Conservation (phyloP, 805 yeast genomes). For the Ogataea pilisensis region DNA sequence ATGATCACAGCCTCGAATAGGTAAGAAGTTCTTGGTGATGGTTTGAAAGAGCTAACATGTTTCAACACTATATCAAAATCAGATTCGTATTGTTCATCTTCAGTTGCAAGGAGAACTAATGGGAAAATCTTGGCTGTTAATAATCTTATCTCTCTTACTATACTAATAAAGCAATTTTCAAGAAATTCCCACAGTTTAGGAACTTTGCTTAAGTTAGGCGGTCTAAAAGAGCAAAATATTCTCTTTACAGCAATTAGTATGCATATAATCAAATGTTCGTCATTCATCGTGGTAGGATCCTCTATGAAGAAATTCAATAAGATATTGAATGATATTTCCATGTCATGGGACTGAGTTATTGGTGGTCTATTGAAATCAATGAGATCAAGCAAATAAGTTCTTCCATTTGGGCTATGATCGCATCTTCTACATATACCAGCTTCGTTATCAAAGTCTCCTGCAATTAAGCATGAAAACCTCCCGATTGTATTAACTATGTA, state of each 20-base stretch:
- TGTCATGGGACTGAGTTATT: slow-evolving; percentile 12
- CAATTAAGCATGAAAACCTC: slow-evolving; percentile 38
- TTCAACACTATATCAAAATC: slow-evolving; percentile 44
- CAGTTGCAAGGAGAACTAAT: slow-evolving; percentile 40
- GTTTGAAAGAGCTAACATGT: slow-evolving; percentile 38
- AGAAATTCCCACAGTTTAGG: slow-evolving; percentile 38
- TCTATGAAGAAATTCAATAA: slow-evolving; percentile 24
- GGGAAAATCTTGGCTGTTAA: slow-evolving; percentile 52
- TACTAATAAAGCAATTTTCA: slow-evolving; percentile 34
- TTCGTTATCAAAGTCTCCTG: slow-evolving; percentile 32
- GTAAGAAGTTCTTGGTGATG: slow-evolving; percentile 31
- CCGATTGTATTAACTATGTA: slow-evolving; percentile 38
- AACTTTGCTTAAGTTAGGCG: slow-evolving; percentile 35
- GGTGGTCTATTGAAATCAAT: slow-evolving; percentile 31
- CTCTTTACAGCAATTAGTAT: slow-evolving; percentile 43
- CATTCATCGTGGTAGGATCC: slow-evolving; percentile 14
- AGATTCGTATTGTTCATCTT: slow-evolving; percentile 36
- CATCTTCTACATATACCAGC: slow-evolving; percentile 36
- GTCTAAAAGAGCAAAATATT: slow-evolving; percentile 49
- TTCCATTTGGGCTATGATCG: slow-evolving; percentile 21
- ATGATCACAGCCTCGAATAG: slow-evolving; percentile 56
- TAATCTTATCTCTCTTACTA: slow-evolving; percentile 53
- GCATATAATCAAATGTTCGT: slow-evolving; percentile 35
- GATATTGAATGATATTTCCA: slow-evolving; percentile 25
- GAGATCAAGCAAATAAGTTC: slow-evolving; percentile 10